Base-by-base conservation (phyloP, 1,284 basidiomycete genomes). In the Ceratobasidium papillatum region DNA sequence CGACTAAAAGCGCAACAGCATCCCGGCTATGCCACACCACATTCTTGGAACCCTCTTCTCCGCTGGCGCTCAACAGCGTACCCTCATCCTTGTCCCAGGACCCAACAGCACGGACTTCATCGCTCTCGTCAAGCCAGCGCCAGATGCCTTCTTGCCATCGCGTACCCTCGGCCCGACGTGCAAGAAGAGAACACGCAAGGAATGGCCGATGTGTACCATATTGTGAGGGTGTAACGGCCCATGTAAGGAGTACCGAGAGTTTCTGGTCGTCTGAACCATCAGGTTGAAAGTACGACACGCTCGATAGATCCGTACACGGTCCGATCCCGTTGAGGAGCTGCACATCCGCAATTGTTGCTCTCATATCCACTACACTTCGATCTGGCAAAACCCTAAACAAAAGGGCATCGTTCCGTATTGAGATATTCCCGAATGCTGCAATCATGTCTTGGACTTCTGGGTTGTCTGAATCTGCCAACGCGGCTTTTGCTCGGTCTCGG, bases 181-280 rank as follows among this genome's bases (percentile, higher is more conserved):
- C 86, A 63, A 96, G 87, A 49, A 97, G 84, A 3, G 92, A 92
- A 19, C 90, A 89, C 0, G 91, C 93, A 17, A 90, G 93, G 78
- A 93, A 94, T 3, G 93, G 90, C 27, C 95, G 88, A 79, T 96
- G 95, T 54, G 92, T 89, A 1, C 94, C 94, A 71, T 93, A 93
- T 81, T 95, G 94, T 36, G 93, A 85, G 7, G 91, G 87, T 0
- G 94, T 94, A 72, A 95, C 91, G 76, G 91, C 90, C 95, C 95
- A 97, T 0, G 92, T 93, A 32, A 97, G 86, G 1, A 96, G 86
- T 72, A 91, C 89, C 78, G 93, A 90, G 25, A 96, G 85, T 80
- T 95, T 95, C 74, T 82, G 84, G 76, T 82, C 82, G 59, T 84
- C 81, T 17, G 79, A 71, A 22, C 66, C 66, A 22, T 71, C 66